Evolutionary conservation across 2,329 filamentous ascomycete species (phyloP), one percentile per base, ranked within the genome.

Genomic region (Dactylellina drechsleri): DNA sequence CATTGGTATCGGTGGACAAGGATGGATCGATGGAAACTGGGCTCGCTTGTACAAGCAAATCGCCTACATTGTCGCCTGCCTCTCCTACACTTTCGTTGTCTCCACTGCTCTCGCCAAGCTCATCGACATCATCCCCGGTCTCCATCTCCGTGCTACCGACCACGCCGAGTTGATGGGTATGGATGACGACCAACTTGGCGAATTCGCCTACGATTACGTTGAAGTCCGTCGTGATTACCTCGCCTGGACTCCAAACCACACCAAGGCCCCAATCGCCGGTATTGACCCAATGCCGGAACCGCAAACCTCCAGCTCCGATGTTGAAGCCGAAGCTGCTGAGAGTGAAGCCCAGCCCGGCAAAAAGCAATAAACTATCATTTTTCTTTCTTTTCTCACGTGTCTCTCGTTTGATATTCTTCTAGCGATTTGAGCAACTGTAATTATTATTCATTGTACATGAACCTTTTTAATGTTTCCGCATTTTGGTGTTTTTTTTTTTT

Each of bases 131-230:
- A 85, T 93, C 20, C 92, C 92, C 26, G 91, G 91, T 54, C 87
- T 95, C 18, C 87, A 92, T 81, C 90, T 95, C 53, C 91, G 92
- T 70, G 91, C 91, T 7, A 90, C 87, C 26, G 91, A 93, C 80
- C 90, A 93, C 82, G 92, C 92, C 23, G 92, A 95, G 83, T 87
- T 94, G 12, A 87, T 94, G 67, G 92, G 92, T 78, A 93, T 94
- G 91, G 92, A 95, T 80, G 92, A 94, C 81, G 91, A 94, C 83
- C 92, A 95, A 84, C 91, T 94, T 79, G 92, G 92, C 82, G 92
- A 95, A 83, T 95, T 94, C 81, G 92, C 91, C 12, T 94, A 94
- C 85, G 92, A 95, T 82, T 95, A 94, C 82, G 92, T 95, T 78
- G 92, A 95, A 86, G 91, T 94, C 72, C 90, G 92, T 80, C 89